phyloP scores from a whole-genome alignment of 371 early-diverging fungal genomes.

The Mortierella sp. region DNA sequence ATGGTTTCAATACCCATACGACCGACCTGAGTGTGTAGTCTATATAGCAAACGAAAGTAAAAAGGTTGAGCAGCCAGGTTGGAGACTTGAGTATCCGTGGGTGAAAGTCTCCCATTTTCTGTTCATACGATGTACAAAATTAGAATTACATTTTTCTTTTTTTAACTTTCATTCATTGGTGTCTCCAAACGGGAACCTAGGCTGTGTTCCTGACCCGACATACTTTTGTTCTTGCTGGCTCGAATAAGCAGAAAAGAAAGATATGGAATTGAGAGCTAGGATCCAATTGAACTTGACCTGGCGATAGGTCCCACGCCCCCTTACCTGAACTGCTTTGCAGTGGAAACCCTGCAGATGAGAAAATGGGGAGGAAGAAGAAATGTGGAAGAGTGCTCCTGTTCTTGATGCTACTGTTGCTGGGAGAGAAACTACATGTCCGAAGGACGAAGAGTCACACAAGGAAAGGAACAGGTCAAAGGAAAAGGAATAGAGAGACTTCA shows the following conservation, averaged over 20 bases:
- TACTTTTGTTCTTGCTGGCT: background rate
- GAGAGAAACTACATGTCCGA: background rate
- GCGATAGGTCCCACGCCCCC: too few relatives aligned
- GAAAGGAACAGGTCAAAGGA: background rate
- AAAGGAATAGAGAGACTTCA: background rate
- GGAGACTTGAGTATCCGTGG: conserved; percentile 3
- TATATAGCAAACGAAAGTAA: background rate
- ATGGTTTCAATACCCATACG: background rate
- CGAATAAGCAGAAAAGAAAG: too few relatives aligned
- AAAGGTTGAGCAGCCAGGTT: background rate
- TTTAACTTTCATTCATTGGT: background rate
- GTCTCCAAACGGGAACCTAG: background rate
- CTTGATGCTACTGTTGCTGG: background rate
- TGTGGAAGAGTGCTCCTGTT: background rate
- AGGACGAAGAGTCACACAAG: background rate
- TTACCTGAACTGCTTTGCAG: too few relatives aligned
- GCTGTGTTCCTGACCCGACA: background rate
- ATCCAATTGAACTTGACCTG: too few relatives aligned
- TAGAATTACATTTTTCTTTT: background rate
- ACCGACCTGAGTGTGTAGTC: background rate
- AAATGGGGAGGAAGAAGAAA: background rate
- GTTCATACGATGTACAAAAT: background rate
- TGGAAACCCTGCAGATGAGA: background rate
- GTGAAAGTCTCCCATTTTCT: background rate
- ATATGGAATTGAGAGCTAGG: too few relatives aligned